A percentile compares a stretch with the other conserved stretches of the same genome.
These are phyloP conservation scores for Heritiera fomes DNA, from an alignment of 345 rosid species.

Conservation along the genomic window DNA sequence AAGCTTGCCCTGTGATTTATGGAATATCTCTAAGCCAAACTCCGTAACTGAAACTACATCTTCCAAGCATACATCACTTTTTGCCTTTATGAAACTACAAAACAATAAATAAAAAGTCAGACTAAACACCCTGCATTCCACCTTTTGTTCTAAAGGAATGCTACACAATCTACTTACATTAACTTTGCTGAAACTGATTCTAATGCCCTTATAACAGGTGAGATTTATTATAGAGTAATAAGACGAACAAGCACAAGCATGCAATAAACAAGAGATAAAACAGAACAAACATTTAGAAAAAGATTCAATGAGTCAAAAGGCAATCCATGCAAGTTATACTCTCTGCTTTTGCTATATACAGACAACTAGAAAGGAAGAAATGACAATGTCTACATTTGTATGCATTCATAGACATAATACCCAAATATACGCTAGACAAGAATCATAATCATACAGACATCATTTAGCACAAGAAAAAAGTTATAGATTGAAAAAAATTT, in stretches of 20 bases:
- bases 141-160: neutral
- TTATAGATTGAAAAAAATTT: neutral
- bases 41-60: slow-evolving; percentile 71
- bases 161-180: neutral
- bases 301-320: neutral
- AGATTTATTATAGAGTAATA: neutral
- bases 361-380: neutral
- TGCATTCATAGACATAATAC: neutral
- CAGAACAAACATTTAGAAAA: neutral
- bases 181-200: slow-evolving; percentile 4
- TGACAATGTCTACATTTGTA: neutral
- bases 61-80: slow-evolving; percentile 77
- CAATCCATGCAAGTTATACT: neutral
- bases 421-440: neutral
- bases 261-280: slow-evolving; percentile 10
- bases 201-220: neutral
- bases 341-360: neutral
- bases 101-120: slow-evolving; percentile 13
- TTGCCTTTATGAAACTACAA: slow-evolving; percentile 84
- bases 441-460: neutral
- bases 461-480: neutral
- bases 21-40: slow-evolving; percentile 72
- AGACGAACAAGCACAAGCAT: neutral
- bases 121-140: slow-evolving; percentile 8
- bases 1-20: slow-evolving; percentile 67